These are phyloP conservation scores for Recurvomyces mirabilis DNA, from an alignment of 495 filamentous ascomycete species.

Conservation along the genomic window DNA sequence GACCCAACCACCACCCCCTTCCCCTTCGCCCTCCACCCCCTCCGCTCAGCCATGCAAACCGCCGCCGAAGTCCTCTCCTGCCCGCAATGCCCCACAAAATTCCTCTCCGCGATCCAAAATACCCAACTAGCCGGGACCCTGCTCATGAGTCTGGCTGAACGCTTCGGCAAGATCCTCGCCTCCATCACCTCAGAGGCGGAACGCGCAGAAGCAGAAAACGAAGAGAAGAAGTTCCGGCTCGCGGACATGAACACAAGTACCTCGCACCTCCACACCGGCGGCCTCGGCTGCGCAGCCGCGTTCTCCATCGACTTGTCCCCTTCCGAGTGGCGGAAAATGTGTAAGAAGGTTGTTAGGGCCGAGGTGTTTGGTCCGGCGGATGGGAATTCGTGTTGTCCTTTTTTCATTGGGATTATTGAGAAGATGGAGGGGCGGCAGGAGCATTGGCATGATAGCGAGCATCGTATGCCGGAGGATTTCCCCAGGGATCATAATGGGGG, in stretches of 20 bases:
- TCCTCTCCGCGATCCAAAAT: slow-evolving; percentile 29
- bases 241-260: slow-evolving; percentile 23
- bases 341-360: slow-evolving; percentile 27
- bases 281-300: slow-evolving; percentile 24
- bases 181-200: slow-evolving; percentile 25
- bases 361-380: slow-evolving; percentile 26
- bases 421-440: slow-evolving; percentile 22
- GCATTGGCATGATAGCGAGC: slow-evolving; percentile 12
- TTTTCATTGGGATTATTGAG: slow-evolving; percentile 18
- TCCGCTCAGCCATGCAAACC: slow-evolving; percentile 26
- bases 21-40: slow-evolving; percentile 22
- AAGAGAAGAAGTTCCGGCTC: slow-evolving; percentile 27
- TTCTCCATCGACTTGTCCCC: slow-evolving; percentile 27
- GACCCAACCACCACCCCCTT: slow-evolving; percentile 17
- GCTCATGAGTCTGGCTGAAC: slow-evolving; percentile 24
- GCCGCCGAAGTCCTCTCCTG: slow-evolving; percentile 25
- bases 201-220: slow-evolving; percentile 15
- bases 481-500: slow-evolving; percentile 5
- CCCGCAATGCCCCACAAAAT: slow-evolving; percentile 24
- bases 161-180: slow-evolving; percentile 23
- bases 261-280: slow-evolving; percentile 26
- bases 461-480: not conserved
- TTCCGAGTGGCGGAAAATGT: slow-evolving; percentile 26
- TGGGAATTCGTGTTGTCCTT: slow-evolving; percentile 5
- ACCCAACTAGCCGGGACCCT: slow-evolving; percentile 23